Base-by-base conservation (phyloP, 106 monocot genomes). In the Narthecium ossifragum region DNA sequence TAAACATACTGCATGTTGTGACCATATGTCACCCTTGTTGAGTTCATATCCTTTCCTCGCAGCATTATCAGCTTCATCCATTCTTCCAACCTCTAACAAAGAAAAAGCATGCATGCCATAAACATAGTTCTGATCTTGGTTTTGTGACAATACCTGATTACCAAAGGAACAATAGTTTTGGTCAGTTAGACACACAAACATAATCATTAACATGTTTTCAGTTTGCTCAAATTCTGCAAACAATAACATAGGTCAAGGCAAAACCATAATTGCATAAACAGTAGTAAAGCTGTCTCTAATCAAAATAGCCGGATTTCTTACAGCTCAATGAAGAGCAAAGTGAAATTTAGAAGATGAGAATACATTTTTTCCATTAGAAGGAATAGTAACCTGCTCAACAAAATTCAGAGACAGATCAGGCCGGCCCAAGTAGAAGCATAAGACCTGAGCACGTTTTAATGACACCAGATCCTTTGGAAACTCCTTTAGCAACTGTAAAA, bases 21-120 rank as follows among this genome's bases (percentile, higher is more conserved):
- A 78, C 92, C 92, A 92, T 23, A 69, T 18, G 53, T 86, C 92
- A 57, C 57, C 22, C 56, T 52, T 75, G 28, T 92, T 84, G 15
- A 86, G 75, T 30, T 75, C 74, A 48, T 62, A 48, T 53, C 83
- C 92, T 73, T 78, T 92, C 47, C 53, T 71, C 54, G 86, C 80
- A 50, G 86, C 83, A 58, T 8, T 69, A 70, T 86, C 77, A 43
- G 92, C 92, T 39, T 92, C 92, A 46, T 50, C 50, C 83, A 87
- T 92, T 54, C 80, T 83, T 21, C 86, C 92, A 64, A 92, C 72
- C 57, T 92, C 92, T 53, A 92, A 45, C 22, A 92, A 65, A 60
- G 83, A 78, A 78, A 92, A 92, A 26, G 92, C 68, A 63, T 78
- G 80, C 92, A 92, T 75, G 8, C 92, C 92, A 73, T 86, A 76